Evolutionary conservation across 495 filamentous ascomycete genomes (phyloP), one percentile per base, ranked within the genome.

Genomic region (Neurospora sp.): DNA sequence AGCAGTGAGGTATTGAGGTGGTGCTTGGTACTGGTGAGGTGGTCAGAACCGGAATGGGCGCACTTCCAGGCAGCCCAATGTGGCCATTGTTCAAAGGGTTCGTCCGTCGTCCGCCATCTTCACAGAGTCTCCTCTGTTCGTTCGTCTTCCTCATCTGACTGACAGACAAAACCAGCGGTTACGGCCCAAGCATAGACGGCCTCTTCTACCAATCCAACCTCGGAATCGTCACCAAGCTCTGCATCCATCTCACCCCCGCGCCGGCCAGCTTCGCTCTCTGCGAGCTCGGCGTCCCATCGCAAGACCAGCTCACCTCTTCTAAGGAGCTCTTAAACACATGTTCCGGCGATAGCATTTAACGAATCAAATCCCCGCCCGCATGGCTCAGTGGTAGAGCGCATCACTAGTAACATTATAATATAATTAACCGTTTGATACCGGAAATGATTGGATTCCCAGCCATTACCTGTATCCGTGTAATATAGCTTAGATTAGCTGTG

Each of bases 41-140:
- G 12, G 75, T 87, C 12, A 77, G 85, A 53, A 87, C 84, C 9
- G 85, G 85, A 9, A 84, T 85, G 77, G 84, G 81, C 41, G 82
- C 84, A 14, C 77, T 84, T 72, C 75, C 77, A 8, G 75, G 71
- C 40, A 79, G 81, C 40, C 76, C 79, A 2, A 42, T 41, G 41
- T 70, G 42, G 68, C 44, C 69, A 14, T 38, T 83, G 81, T n/a
- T 75, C 81, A 48, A 48, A 22, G n/a, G n/a, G 44, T 48, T 48
- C 18, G 44, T 48, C 22, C 9, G 2, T 53, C n/a, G 22, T 22
- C 45, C 45, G 27, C 27, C 27, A 31, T 31, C 27, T 31, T 31
- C 27, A 22, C n/a, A 20, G 44, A 48, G n/a, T 20, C 44, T 22
- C n/a, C n/a, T 48, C 44, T 48, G 44, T 45, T 45, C 18, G 35